These are phyloP conservation scores for Quercus tomentella DNA, from an alignment of 331 rosid species.

Conservation along the genomic window DNA sequence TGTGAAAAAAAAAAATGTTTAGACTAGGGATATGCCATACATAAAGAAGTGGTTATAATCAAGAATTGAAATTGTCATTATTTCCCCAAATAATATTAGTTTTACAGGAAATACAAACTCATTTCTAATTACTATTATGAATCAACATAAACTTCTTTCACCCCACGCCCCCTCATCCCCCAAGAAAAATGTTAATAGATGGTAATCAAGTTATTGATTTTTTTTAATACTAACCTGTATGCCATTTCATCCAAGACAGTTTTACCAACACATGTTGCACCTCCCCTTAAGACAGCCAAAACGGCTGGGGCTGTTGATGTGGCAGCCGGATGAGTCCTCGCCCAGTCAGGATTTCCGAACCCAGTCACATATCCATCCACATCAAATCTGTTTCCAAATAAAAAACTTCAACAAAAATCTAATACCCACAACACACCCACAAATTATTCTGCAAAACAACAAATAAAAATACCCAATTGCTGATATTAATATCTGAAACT, in stretches of 20 bases:
- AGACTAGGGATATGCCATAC: background rate
- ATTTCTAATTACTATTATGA: background rate
- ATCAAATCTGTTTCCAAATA: slow-evolving; percentile 57
- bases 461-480: background rate
- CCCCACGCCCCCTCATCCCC: no score
- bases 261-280: slow-evolving; percentile 81
- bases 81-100: background rate
- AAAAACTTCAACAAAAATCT: background rate
- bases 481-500: background rate
- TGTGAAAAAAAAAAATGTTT: background rate
- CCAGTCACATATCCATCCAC: slow-evolving; percentile 75
- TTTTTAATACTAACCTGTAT: slow-evolving; percentile 44
- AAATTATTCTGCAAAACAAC: background rate
- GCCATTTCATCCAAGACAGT: slow-evolving; percentile 99
- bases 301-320: slow-evolving; percentile 73
- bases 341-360: slow-evolving; percentile 95
- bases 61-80: background rate
- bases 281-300: slow-evolving; percentile 49
- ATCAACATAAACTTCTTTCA: background rate
- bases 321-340: slow-evolving; percentile 77
- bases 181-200: background rate
- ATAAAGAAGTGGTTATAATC: background rate
- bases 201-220: background rate
- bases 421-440: background rate
- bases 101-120: background rate